A percentile compares a stretch with the other conserved stretches of the same genome.
These are phyloP conservation scores for Lizonia empirigonia DNA, from an alignment of 2,329 filamentous ascomycete species.

Conservation along the genomic window DNA sequence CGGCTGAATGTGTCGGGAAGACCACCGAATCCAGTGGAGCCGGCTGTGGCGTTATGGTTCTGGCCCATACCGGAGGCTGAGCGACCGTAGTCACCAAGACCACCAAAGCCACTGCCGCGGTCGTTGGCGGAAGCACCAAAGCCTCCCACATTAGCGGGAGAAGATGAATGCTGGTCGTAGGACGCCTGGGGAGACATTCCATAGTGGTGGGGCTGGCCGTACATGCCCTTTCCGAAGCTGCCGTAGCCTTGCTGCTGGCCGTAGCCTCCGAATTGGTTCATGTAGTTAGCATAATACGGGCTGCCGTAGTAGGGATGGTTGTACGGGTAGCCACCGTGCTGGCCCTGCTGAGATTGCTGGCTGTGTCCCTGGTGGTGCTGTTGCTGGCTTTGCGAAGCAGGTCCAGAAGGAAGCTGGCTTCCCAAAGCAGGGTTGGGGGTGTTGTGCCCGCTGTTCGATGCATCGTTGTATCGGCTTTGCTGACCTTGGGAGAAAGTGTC, in stretches of 20 bases:
- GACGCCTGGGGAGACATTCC: constrained; percentile 60
- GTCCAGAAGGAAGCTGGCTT: constrained; percentile 57
- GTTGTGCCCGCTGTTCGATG: constrained; percentile 85
- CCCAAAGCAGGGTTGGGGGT: constrained; percentile 81
- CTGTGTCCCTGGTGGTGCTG: constrained; percentile 57
- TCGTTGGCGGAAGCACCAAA: constrained; percentile 56
- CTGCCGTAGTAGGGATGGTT: constrained; percentile 67
- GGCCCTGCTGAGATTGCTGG: constrained; percentile 52
- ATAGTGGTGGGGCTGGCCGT: constrained; percentile 67
- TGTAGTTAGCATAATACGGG: constrained; percentile 67
- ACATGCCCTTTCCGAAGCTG: constrained; percentile 64
- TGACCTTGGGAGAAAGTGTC: constrained; percentile 69
- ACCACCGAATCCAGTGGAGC: constrained; percentile 56
- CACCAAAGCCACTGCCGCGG: constrained; percentile 54
- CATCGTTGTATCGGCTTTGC: constrained; percentile 75
- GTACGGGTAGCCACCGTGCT: constrained; percentile 51
- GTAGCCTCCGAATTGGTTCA: constrained; percentile 65
- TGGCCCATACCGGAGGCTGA: constrained; percentile 64
- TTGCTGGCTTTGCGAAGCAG: constrained; percentile 49
- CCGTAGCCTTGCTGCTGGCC: constrained; percentile 56
- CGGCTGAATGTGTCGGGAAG: constrained; percentile 67
- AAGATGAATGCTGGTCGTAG: constrained; percentile 67
- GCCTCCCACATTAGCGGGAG: constrained; percentile 64
- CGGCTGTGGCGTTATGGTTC: constrained; percentile 56
- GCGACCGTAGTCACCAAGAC: constrained; percentile 65